Conservation (phyloP, 83 land plant species). For the Isoetes engelmannii region DNA sequence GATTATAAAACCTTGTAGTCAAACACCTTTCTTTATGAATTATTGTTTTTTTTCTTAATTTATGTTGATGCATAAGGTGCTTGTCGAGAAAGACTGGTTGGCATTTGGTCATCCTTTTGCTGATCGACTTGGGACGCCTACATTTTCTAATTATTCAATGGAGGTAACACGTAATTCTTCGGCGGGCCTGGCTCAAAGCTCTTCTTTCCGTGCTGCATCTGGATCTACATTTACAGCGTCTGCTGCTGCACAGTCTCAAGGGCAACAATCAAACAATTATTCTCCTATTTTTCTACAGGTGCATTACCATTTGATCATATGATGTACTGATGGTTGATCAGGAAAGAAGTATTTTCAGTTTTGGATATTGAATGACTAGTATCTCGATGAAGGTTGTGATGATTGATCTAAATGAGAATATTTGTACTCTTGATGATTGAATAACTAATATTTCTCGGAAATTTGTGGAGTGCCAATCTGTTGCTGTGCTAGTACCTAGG, state of each 20-base stretch:
- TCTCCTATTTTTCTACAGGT: conserved; percentile 98
- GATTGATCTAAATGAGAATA: too few relatives aligned
- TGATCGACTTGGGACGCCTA: conserved; percentile 78
- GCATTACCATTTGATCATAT: too few relatives aligned
- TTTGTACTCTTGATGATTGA: too few relatives aligned
- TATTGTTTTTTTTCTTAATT: background rate
- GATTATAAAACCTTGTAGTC: too few relatives aligned
- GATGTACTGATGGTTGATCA: too few relatives aligned
- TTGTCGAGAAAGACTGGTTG: conserved; percentile 97
- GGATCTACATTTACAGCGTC: conserved; percentile 48
- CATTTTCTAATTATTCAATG: conserved; percentile 34
- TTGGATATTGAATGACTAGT: too few relatives aligned
- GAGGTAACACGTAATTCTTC: conserved; percentile 47
- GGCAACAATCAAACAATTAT: conserved; percentile 49
- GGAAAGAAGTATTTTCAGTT: too few relatives aligned
- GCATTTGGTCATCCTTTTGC: conserved; percentile 98
- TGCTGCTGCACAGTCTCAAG: conserved; percentile 36
- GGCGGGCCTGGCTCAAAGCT: conserved; percentile 35
- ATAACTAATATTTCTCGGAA: too few relatives aligned
- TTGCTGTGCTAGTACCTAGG: too few relatives aligned
- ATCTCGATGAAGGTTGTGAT: too few relatives aligned
- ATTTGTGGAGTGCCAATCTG: too few relatives aligned
- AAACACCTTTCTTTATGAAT: too few relatives aligned
- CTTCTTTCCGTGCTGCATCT: conserved; percentile 59
- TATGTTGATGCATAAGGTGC: conserved; percentile 46